Evolutionary conservation across 1,284 basidiomycete species (phyloP).

Genomic region (Moesziomyces globuligerus): DNA sequence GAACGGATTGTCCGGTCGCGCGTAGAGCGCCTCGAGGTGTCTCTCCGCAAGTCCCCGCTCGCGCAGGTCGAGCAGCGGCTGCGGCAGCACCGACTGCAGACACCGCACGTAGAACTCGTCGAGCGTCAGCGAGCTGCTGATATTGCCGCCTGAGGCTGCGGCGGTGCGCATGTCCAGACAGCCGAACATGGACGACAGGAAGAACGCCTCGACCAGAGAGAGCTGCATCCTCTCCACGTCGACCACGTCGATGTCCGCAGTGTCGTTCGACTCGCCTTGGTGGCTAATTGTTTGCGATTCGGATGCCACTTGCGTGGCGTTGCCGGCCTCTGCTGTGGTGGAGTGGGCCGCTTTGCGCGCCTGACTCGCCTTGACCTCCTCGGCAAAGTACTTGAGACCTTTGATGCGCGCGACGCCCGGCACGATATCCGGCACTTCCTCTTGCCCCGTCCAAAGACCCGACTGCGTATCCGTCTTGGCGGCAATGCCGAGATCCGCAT

Average conservation of each 20-base stretch:
- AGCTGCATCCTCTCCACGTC: constrained; percentile 92
- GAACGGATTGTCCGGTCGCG: constrained; percentile 83
- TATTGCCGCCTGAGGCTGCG: not conserved
- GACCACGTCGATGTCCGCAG: constrained; percentile 69
- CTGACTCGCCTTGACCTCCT: constrained; percentile 46
- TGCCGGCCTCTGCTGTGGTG: constrained; percentile 1
- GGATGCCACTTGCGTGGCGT: not conserved
- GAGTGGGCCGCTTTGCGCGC: constrained; percentile 32
- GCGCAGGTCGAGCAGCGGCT: constrained; percentile 21
- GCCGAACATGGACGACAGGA: constrained; percentile 83
- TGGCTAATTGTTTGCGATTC: no score
- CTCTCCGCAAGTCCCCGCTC: constrained; percentile 26
- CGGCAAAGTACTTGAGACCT: constrained; percentile 59
- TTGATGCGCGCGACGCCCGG: constrained; percentile 56
- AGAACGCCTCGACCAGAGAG: constrained; percentile 90
- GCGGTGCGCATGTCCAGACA: constrained; percentile 76
- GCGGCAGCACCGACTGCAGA: constrained; percentile 31
- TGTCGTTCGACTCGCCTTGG: constrained; percentile 22
- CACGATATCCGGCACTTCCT: constrained; percentile 50
- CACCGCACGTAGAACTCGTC: constrained; percentile 44
- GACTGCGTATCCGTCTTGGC: not conserved
- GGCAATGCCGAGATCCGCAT: not conserved
- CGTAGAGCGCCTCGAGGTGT: constrained; percentile 35
- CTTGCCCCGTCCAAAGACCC: constrained; percentile 52
- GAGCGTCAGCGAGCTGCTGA: constrained; percentile 11